Evolutionary conservation across 106 monocot genomes (phyloP).

Genomic region (Dendrobium officinale): DNA sequence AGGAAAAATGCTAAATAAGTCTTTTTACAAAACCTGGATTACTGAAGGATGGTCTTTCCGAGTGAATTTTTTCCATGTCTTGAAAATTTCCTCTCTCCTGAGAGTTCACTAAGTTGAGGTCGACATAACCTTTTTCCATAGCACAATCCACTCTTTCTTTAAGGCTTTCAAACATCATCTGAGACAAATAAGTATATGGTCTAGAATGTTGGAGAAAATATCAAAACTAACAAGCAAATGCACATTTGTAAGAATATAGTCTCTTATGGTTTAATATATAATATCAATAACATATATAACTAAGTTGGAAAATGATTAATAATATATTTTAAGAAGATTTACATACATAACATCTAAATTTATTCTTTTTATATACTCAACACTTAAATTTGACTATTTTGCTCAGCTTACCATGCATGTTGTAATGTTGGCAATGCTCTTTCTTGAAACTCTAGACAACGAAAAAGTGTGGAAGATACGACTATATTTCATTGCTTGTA

Average conservation of each 20-base stretch:
- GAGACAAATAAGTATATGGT: neutral
- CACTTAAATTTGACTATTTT: no score
- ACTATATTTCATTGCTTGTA: no score
- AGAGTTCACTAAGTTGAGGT: conserved; percentile 8
- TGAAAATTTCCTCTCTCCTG: conserved; percentile 20
- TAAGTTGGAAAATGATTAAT: no score
- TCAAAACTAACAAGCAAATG: neutral
- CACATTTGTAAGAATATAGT: neutral
- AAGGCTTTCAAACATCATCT: conserved; percentile 43
- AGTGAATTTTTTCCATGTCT: conserved; percentile 35
- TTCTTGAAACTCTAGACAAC: no score
- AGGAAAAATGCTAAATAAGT: neutral
- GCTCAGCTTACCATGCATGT: no score
- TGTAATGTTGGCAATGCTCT: no score
- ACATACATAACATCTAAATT: no score
- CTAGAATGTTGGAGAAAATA: neutral
- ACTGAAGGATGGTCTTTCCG: conserved; percentile 39
- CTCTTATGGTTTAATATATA: no score
- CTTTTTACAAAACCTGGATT: conserved; percentile 21
- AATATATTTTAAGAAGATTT: no score
- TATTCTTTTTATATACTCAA: no score
- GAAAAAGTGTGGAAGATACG: no score
- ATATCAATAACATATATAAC: no score
- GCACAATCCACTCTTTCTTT: conserved; percentile 28
- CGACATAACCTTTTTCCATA: conserved; percentile 29